phyloP scores from a whole-genome alignment of 192 early-diverging fungal genomes.

The Umbelopsis sp. region DNA sequence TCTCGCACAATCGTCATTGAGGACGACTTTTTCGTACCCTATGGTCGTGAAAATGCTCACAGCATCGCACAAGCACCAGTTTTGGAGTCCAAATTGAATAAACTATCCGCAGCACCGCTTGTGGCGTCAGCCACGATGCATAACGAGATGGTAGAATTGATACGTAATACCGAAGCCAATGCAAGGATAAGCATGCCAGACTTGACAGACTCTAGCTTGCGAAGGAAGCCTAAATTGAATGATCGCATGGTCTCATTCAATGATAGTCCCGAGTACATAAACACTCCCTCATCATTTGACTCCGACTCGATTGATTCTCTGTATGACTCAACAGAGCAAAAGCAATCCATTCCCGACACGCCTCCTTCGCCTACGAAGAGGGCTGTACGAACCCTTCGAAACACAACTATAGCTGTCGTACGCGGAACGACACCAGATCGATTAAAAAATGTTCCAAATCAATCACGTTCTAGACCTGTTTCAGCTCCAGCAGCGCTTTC shows the following conservation, averaged over 20 bases:
- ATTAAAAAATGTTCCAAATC: background rate
- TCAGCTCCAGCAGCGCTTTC: conserved; percentile 2
- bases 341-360: background rate
- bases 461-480: background rate
- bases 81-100: background rate
- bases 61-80: background rate
- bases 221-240: background rate
- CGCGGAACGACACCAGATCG: background rate
- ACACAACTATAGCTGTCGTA: background rate
- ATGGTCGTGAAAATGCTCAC: background rate
- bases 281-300: background rate
- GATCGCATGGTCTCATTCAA: background rate
- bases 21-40: background rate
- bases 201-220: background rate
- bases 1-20: background rate
- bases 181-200: background rate
- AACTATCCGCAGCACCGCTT: background rate
- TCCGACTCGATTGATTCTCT: background rate
- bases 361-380: conserved; percentile 3
- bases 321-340: background rate
- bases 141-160: background rate
- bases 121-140: background rate
- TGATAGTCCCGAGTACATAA: conserved; percentile 12
- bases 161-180: conserved; percentile 8
- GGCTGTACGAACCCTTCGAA: background rate